phyloP scores from a whole-genome alignment of 345 rosid species.

The Brassica carinata region DNA sequence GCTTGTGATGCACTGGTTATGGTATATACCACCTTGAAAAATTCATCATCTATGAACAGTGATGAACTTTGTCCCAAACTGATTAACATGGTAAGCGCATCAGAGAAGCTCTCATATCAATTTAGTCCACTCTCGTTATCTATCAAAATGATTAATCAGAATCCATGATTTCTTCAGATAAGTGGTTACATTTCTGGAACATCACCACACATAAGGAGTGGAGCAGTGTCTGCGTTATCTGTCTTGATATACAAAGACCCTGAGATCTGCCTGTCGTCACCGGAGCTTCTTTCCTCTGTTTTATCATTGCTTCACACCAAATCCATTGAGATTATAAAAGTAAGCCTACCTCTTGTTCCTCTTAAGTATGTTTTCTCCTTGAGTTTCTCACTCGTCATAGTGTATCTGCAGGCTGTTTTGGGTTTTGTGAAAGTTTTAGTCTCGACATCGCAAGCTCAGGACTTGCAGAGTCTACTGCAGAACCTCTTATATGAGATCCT shows the following conservation, averaged over 20 bases:
- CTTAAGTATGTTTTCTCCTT: not conserved
- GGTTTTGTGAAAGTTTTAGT: conserved; percentile 89
- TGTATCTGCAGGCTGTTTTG: conserved; percentile 65
- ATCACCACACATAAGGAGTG: conserved; percentile 91
- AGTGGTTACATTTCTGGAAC: conserved; percentile 88
- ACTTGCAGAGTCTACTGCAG: conserved; percentile 60
- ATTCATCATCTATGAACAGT: conserved; percentile 39
- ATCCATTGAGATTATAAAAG: conserved; percentile 81
- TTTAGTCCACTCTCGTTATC: not conserved
- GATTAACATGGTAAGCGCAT: conserved; percentile 68
- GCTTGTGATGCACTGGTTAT: conserved; percentile 72
- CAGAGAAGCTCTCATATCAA: not conserved
- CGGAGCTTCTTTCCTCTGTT: conserved; percentile 74
- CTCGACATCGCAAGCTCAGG: conserved; percentile 66
- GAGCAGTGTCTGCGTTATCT: conserved; percentile 92
- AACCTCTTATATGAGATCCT: conserved; percentile 62
- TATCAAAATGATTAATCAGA: conserved; percentile 5
- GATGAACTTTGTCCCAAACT: conserved; percentile 60
- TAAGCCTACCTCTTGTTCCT: conserved; percentile 27
- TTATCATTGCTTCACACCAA: conserved; percentile 83
- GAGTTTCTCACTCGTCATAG: conserved; percentile 22
- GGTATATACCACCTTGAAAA: conserved; percentile 57
- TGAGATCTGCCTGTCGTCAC: conserved; percentile 56
- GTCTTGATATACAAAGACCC: conserved; percentile 69
- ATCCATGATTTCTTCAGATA: conserved; percentile 54